phyloP scores from a whole-genome alignment of 208 protist genomes.

The Trypanosoma theileri region DNA sequence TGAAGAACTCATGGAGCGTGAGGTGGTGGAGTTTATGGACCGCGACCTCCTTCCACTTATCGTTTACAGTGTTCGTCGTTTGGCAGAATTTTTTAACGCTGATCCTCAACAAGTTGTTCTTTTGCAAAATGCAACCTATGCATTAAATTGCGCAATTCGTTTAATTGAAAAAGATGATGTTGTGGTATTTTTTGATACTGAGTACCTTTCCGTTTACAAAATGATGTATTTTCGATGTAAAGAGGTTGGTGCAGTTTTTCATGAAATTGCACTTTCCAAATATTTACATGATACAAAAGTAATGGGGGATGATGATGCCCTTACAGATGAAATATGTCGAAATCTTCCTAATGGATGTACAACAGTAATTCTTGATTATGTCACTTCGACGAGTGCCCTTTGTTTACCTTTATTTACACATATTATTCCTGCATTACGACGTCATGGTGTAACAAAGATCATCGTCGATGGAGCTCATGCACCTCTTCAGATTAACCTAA shows the following conservation, averaged over 20 bases:
- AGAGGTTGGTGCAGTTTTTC: constrained; percentile 59
- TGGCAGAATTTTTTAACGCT: constrained; percentile 75
- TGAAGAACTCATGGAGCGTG: constrained; percentile 66
- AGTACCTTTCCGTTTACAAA: constrained; percentile 90
- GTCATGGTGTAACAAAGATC: constrained; percentile 65
- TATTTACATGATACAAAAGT: constrained; percentile 59
- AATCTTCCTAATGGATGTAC: constrained; percentile 75
- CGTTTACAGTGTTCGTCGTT: constrained; percentile 69
- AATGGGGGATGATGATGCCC: constrained; percentile 63
- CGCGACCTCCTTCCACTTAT: constrained; percentile 84
- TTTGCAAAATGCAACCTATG: constrained; percentile 89
- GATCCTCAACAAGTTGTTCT: constrained; percentile 80
- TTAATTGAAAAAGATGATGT: constrained; percentile 70
- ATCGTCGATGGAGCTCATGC: constrained; percentile 91
- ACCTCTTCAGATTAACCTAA: constrained; percentile 69
- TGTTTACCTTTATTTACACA: constrained; percentile 80
- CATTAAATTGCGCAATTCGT: constrained; percentile 83
- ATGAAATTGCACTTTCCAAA: constrained; percentile 66
- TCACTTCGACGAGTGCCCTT: constrained; percentile 86
- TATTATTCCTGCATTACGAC: constrained; percentile 74
- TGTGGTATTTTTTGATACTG: constrained; percentile 78
- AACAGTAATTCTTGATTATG: constrained; percentile 80
- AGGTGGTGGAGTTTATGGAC: constrained; percentile 89
- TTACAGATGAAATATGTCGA: constrained; percentile 55
- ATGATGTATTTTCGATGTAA: constrained; percentile 86